phyloP scores from a whole-genome alignment of 75 land plant genomes.

The Selaginella moellendorffii region DNA sequence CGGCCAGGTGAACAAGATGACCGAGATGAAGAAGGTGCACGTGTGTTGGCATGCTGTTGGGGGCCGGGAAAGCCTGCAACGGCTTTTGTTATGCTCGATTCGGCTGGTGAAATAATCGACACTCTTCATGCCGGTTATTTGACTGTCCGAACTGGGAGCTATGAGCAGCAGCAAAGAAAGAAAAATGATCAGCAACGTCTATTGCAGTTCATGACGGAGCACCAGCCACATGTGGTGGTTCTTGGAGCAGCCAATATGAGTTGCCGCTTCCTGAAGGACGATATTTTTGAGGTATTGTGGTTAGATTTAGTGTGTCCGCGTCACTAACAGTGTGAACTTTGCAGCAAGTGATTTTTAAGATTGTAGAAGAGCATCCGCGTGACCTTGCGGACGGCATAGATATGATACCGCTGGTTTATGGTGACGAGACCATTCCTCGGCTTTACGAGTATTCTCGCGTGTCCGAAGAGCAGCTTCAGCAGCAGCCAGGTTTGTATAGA shows the following conservation, averaged over 20 bases:
- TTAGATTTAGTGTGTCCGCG: neutral
- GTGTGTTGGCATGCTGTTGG: constrained; percentile 6
- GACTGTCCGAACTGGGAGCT: neutral
- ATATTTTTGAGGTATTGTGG: neutral
- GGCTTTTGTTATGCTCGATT: constrained; percentile 5
- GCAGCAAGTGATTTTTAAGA: neutral
- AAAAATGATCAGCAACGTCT: neutral
- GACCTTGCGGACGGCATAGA: neutral
- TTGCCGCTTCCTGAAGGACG: neutral
- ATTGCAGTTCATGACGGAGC: neutral
- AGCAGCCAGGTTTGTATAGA: constrained; percentile 1
- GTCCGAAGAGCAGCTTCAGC: neutral
- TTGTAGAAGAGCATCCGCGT: neutral
- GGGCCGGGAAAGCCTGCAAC: constrained; percentile 7
- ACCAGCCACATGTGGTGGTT: constrained; percentile 2
- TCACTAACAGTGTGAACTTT: no score
- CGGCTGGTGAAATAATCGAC: neutral
- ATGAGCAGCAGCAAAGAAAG: constrained; percentile 5
- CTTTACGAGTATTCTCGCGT: neutral
- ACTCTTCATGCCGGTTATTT: constrained; percentile 2
- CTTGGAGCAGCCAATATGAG: constrained; percentile 1
- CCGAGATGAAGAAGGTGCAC: neutral
- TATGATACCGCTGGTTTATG: neutral
- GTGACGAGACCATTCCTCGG: neutral
- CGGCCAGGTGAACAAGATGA: neutral